These are phyloP conservation scores for Piloderma croceum DNA, from an alignment of 768 basidiomycete genomes.

Conservation along the genomic window DNA sequence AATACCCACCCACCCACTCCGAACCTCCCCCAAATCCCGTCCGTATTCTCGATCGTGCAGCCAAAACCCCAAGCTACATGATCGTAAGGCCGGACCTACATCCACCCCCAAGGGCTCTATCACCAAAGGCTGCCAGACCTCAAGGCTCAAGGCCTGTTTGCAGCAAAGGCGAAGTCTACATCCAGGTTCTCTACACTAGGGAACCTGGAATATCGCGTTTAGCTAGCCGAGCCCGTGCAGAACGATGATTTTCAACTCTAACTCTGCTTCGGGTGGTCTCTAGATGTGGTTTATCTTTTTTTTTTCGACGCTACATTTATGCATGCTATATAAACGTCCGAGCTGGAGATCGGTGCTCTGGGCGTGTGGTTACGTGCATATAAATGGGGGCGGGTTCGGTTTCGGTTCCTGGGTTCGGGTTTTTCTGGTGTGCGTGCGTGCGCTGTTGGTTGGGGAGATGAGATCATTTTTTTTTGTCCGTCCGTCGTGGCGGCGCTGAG, in stretches of 20 bases:
- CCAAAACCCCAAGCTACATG: constrained; percentile 44
- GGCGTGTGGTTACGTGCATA: constrained; percentile 67
- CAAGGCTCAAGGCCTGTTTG: constrained; percentile 40
- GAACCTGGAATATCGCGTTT: constrained; percentile 24
- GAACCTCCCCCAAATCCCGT: constrained; percentile 46
- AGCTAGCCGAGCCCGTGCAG: constrained; percentile 49
- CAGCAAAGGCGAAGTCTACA: constrained; percentile 72
- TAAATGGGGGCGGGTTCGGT: too few species aligned
- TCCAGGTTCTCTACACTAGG: constrained; percentile 14
- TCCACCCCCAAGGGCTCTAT: constrained; percentile 39
- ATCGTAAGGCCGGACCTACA: constrained; percentile 79
- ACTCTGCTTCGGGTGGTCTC: constrained; percentile 57
- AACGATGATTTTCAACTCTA: too few species aligned
- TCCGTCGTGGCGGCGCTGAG: too few species aligned
- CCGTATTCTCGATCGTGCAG: constrained; percentile 54
- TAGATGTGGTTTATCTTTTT: constrained; percentile 56
- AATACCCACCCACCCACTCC: constrained; percentile 20
- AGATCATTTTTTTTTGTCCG: too few species aligned
- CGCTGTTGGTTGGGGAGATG: too few species aligned
- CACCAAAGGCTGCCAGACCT: constrained; percentile 46
- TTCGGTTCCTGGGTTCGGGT: too few species aligned
- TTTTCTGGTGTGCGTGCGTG: too few species aligned
- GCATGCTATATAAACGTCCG: constrained; percentile 40
- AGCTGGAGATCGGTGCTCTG: constrained; percentile 40
- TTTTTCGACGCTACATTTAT: constrained; percentile 32